phyloP scores from a whole-genome alignment of 768 basidiomycete species.

The Tricholomella constricta region DNA sequence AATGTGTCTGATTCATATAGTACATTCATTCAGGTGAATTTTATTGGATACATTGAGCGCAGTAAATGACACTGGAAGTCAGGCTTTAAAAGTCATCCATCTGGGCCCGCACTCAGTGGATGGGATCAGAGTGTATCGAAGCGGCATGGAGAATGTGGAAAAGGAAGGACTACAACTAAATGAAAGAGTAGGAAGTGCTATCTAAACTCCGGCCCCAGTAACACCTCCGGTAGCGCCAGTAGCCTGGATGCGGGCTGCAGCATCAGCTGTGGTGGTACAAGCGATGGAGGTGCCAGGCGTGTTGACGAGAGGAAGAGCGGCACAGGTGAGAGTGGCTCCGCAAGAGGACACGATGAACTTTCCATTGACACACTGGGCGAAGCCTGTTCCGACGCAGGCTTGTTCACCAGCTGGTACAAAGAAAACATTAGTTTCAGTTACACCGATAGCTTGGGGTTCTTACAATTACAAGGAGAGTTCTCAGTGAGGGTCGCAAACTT shows the following conservation, averaged over 20 bases:
- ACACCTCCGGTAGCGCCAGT: constrained; percentile 46
- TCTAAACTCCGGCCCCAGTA: constrained; percentile 29
- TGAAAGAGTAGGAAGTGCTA: constrained; percentile 13
- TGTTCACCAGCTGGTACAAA: constrained; percentile 34
- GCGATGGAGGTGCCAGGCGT: constrained; percentile 51
- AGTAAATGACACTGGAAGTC: too few species aligned
- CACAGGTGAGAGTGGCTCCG: constrained; percentile 38
- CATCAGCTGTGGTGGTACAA: constrained; percentile 51
- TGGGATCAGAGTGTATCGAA: too few species aligned
- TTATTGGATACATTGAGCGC: too few species aligned
- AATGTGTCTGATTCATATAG: too few species aligned
- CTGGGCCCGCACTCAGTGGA: too few species aligned
- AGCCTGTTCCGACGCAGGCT: constrained; percentile 46
- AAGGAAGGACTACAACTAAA: background rate
- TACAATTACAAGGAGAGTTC: constrained; percentile 46
- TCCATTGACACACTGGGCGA: constrained; percentile 57
- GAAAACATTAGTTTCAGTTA: constrained; percentile 14
- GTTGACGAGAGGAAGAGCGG: constrained; percentile 58
- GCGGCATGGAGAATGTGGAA: background rate
- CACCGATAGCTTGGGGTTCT: background rate
- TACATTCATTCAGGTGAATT: too few species aligned
- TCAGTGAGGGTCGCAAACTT: constrained; percentile 51
- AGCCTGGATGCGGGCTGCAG: constrained; percentile 40
- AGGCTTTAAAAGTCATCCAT: too few species aligned
- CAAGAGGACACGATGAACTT: constrained; percentile 44